These are phyloP conservation scores for Wickerhamiella kazuoi DNA, from an alignment of 805 yeast species.

Conservation along the genomic window DNA sequence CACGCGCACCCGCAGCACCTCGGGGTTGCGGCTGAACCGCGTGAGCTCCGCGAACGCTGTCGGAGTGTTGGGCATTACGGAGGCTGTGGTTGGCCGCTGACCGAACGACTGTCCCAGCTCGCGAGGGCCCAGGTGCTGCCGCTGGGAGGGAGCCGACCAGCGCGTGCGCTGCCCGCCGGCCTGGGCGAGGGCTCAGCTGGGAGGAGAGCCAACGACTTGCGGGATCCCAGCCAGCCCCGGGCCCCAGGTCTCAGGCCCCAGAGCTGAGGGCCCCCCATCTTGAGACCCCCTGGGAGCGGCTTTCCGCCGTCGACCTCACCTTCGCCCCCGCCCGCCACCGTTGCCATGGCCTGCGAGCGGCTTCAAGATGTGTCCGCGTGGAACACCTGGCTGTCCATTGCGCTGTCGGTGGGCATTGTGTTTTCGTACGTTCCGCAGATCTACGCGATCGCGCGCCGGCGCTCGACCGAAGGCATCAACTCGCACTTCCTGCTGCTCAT, in stretches of 20 bases:
- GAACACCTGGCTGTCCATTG: constrained; percentile 32
- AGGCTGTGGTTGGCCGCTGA: too few species aligned
- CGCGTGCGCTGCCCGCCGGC: too few species aligned
- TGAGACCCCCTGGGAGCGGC: too few species aligned
- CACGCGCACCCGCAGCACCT: constrained; percentile 46
- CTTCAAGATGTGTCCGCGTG: constrained; percentile 11
- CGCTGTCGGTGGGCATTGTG: constrained; percentile 49
- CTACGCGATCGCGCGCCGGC: constrained; percentile 34
- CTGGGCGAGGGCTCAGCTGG: neutral
- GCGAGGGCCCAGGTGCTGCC: too few species aligned
- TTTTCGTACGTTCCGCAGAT: constrained; percentile 66
- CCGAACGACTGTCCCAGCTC: too few species aligned
- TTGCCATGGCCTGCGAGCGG: constrained; percentile 9
- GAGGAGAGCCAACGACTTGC: neutral
- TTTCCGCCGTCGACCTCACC: too few species aligned
- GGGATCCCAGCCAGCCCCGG: neutral
- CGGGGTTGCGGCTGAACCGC: constrained; percentile 39
- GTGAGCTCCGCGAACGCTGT: constrained; percentile 77
- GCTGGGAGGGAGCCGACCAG: too few species aligned
- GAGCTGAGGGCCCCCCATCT: too few species aligned
- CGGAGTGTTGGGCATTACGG: constrained; percentile 41
- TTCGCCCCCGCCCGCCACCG: neutral
- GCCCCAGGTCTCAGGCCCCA: neutral
- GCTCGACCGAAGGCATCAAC: constrained; percentile 62
- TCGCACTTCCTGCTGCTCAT: constrained; percentile 46